A percentile compares a stretch with the other conserved stretches of the same genome.
Evolutionary conservation across 257 asterid species (phyloP).

Genomic region (Capsicum rhomboideum): DNA sequence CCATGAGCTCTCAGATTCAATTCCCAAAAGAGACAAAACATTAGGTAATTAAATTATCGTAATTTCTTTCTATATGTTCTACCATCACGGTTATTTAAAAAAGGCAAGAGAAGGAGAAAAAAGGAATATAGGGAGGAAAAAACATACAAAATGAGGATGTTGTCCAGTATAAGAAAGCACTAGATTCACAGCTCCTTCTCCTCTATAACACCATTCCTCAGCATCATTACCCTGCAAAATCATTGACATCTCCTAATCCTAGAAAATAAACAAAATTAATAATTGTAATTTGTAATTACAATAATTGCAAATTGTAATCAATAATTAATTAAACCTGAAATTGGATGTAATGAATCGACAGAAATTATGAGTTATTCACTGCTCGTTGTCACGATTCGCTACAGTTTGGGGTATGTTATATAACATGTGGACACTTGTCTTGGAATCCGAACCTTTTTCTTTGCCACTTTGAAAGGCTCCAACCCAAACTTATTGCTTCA

Average conservation of each 20-base stretch:
- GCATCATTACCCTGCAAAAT: constrained; percentile 64
- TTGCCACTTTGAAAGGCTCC: not conserved
- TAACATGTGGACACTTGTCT: not conserved
- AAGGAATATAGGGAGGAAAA: not conserved
- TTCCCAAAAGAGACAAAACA: no score
- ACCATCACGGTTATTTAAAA: no score
- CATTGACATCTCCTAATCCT: constrained; percentile 47
- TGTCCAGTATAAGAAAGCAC: not conserved
- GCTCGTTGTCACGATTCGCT: no score
- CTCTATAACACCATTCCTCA: constrained; percentile 79
- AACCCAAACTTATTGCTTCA: not conserved
- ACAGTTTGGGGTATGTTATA: not conserved
- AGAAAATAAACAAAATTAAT: no score
- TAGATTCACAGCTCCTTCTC: constrained; percentile 44
- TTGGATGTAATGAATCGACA: no score
- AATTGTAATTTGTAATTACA: no score
- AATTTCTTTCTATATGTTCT: no score
- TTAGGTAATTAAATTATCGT: no score
- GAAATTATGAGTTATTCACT: no score
- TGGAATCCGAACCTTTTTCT: not conserved
- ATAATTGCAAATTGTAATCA: no score
- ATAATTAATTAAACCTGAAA: no score
- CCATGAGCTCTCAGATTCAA: no score
- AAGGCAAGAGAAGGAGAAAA: not conserved
- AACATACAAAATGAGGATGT: not conserved